Conservation (phyloP, 495 filamentous ascomycete species). For the Neurospora tetraspora region DNA sequence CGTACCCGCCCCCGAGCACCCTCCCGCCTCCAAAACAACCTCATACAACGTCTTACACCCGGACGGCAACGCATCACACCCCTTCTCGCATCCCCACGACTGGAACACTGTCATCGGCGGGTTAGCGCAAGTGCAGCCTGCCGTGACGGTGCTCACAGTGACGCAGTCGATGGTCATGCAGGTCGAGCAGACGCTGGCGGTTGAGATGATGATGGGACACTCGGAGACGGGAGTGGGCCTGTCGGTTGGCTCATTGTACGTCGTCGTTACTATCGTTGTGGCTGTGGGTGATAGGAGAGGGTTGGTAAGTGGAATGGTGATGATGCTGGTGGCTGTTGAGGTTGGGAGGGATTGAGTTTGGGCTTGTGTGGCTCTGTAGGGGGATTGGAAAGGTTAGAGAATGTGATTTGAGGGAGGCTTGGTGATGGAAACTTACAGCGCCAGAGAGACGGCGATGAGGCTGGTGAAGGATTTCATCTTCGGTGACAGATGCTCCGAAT, state of each 20-base stretch:
- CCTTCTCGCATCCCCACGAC: slow-evolving; percentile 11
- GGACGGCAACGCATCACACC: slow-evolving; percentile 9
- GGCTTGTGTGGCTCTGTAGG: not conserved
- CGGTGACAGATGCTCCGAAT: not conserved
- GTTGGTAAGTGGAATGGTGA: not conserved
- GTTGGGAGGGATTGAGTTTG: not conserved
- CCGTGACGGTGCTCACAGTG: slow-evolving; percentile 10
- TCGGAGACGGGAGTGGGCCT: slow-evolving; percentile 3
- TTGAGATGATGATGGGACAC: slow-evolving; percentile 16
- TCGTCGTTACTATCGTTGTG: not conserved
- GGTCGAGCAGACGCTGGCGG: slow-evolving; percentile 16
- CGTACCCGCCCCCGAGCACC: not conserved
- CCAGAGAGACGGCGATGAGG: not conserved
- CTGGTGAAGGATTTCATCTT: not conserved
- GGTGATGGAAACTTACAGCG: not conserved
- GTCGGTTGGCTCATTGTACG: not conserved
- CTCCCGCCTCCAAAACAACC: slow-evolving; percentile 2
- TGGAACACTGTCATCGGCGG: slow-evolving; percentile 13
- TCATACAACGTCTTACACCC: slow-evolving; percentile 14
- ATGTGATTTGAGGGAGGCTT: not conserved
- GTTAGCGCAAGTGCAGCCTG: slow-evolving; percentile 11
- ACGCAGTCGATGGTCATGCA: slow-evolving; percentile 18
- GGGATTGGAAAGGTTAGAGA: not conserved
- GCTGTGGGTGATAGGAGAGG: not conserved
- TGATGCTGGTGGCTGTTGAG: not conserved